phyloP scores from a whole-genome alignment of 2,329 filamentous ascomycete species.

The Arthrobotrys sphaeroides region DNA sequence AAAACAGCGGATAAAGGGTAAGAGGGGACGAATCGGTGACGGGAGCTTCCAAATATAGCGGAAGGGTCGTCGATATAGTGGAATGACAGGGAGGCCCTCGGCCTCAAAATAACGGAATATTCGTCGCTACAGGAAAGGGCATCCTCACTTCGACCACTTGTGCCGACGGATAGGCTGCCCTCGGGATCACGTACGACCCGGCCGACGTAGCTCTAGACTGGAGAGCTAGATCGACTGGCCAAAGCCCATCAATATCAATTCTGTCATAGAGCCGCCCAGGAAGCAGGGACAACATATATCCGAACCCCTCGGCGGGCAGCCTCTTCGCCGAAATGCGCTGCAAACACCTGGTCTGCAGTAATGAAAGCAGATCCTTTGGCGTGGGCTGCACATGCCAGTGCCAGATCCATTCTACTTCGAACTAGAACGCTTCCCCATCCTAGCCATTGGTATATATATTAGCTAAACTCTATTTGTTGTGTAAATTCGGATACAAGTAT shows the following conservation, averaged over 20 bases:
- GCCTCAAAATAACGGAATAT: not conserved
- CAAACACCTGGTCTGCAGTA: not conserved
- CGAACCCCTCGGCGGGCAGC: not conserved
- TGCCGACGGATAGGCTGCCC: not conserved
- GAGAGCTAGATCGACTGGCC: not conserved
- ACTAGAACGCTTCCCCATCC: not conserved
- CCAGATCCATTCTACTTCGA: not conserved
- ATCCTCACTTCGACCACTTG: not conserved
- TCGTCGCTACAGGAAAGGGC: not conserved
- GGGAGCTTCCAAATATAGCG: not conserved
- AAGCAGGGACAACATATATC: not conserved
- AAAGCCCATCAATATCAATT: not conserved
- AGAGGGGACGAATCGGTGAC: not conserved
- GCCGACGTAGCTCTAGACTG: not conserved
- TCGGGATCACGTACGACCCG: not conserved
- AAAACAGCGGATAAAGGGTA: not conserved
- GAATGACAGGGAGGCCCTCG: not conserved
- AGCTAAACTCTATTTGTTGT: not conserved
- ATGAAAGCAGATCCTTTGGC: not conserved
- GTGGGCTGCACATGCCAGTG: not conserved
- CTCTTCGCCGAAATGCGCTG: not conserved
- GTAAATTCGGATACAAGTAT: not conserved
- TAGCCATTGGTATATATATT: not conserved
- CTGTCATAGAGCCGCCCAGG: not conserved
- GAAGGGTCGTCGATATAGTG: not conserved